phyloP scores from a whole-genome alignment of 2,329 filamentous ascomycete genomes.

The Cytospora paraplurivora region DNA sequence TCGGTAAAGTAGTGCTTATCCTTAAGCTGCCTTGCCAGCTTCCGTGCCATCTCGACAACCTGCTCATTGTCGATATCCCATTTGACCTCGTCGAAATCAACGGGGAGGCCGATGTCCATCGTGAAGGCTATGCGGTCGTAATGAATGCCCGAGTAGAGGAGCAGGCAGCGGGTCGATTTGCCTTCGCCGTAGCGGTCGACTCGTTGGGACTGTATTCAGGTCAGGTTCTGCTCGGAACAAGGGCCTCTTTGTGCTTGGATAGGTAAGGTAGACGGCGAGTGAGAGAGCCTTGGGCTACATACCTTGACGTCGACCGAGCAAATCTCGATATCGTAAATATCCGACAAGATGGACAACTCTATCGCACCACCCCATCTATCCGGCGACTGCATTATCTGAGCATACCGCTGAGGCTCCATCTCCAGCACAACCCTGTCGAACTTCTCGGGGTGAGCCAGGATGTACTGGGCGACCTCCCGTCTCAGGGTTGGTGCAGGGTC shows the following conservation, averaged over 20 bases:
- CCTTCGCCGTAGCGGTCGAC: conserved; percentile 80
- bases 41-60: conserved; percentile 68
- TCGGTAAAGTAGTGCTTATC: conserved; percentile 86
- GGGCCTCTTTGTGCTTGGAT: too few relatives aligned
- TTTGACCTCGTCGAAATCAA: conserved; percentile 71
- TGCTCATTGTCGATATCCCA: conserved; percentile 61
- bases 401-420: conserved; percentile 72
- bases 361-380: conserved; percentile 92
- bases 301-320: conserved; percentile 78
- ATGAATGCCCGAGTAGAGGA: conserved; percentile 91
- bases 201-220: conserved; percentile 34
- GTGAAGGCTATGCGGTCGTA: conserved; percentile 87
- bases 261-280: conserved; percentile 28
- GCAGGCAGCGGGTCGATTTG: conserved; percentile 67
- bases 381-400: conserved; percentile 75
- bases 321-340: conserved; percentile 84
- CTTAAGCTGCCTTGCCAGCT: conserved; percentile 65
- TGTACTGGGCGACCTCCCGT: conserved; percentile 75
- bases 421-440: conserved; percentile 81
- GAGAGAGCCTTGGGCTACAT: conserved; percentile 21
- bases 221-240: neutral
- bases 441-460: conserved; percentile 69
- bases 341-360: conserved; percentile 81
- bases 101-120: conserved; percentile 58
- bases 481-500: conserved; percentile 62